Evolutionary conservation across 2,329 filamentous ascomycete species (phyloP).

Genomic region (Phyllosticta paracitricarpa): DNA sequence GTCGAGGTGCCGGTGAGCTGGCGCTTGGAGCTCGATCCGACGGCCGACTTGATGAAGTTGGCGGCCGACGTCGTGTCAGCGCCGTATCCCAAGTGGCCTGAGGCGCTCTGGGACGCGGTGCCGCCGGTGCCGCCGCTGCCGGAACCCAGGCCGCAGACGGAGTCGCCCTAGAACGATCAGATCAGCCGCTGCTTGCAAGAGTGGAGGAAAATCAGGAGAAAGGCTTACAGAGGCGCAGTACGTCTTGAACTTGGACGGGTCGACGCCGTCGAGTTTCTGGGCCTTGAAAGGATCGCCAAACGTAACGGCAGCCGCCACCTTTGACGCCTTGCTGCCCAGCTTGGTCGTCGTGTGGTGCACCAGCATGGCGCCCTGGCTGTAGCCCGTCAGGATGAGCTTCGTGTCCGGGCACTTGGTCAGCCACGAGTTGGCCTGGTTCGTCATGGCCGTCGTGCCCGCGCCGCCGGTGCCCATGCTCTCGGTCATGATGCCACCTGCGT

Average conservation of each 20-base stretch:
- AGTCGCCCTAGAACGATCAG: background rate
- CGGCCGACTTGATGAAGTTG: conserved; percentile 2
- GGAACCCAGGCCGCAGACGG: conserved; percentile 1
- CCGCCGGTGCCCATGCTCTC: conserved; percentile 1
- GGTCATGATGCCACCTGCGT: conserved; percentile 19
- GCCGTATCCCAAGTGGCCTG: conserved; percentile 2
- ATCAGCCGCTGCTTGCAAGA: background rate
- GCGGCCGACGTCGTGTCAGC: conserved; percentile 1
- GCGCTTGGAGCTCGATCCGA: background rate
- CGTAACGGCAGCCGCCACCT: conserved; percentile 19
- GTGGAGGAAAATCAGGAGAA: background rate
- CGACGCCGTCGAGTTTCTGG: background rate
- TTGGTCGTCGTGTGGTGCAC: conserved; percentile 15
- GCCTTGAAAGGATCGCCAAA: conserved; percentile 27
- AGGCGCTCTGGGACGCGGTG: background rate
- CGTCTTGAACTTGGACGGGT: background rate
- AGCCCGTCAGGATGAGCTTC: conserved; percentile 38
- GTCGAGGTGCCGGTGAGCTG: background rate
- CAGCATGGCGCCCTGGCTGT: conserved; percentile 28
- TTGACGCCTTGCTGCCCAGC: background rate
- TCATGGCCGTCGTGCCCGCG: conserved; percentile 25
- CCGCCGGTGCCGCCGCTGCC: background rate
- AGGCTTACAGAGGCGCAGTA: conserved; percentile 4
- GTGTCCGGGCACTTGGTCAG: conserved; percentile 34
- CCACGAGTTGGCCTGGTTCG: conserved; percentile 26